Base-by-base conservation (phyloP, 768 basidiomycete genomes). In the Naematelia encephala region DNA sequence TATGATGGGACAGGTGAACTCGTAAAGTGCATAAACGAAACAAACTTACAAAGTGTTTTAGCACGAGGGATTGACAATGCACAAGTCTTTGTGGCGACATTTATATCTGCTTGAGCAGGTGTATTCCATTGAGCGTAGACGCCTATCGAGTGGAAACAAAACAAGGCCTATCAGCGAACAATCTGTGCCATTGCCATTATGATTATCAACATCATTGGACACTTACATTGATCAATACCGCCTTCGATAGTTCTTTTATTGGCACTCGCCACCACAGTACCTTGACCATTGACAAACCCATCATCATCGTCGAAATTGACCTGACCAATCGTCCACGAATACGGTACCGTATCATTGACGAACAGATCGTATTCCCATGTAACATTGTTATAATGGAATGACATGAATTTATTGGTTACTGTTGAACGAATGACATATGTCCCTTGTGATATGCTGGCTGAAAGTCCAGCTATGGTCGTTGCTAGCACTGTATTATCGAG, bases 301-400 rank as follows among this genome's bases (percentile, higher is more conserved):
- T 50, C 48, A 14, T 50, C 27, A 23, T 50, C 48, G 48, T 22
- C 48, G 5, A 21, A 22, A 50, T 50, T 50, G 22, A 50, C 14
- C 21, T 19, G n/a, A 4, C 22, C 48, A 14, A 50, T 23, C 11
- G 22, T 27, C 48, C 48, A 50, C 5, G 48, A 22, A 27, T 50
- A 50, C 48, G 48, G 25, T 23, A 50, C 22, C 2, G 22, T 27
- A 14, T 50, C 48, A 50, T 22, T 27, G 8, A 39, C 34, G 34
- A 39, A 39, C 34, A 39, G 34, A 16, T 39, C 8, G 16, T 39
- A 39, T 16, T 8, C 34, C 34, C 34, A 39, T 8, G 34, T 39
- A 8, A 8, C 34, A 16, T 39, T 39, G 34, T 39, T 39, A 16
- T 39, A 39, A 25, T 27, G 48, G 26, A 25, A 50, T 5, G 48